Evolutionary conservation across 495 filamentous ascomycete species (phyloP).

Genomic region (Clohesyomyces aquaticus): DNA sequence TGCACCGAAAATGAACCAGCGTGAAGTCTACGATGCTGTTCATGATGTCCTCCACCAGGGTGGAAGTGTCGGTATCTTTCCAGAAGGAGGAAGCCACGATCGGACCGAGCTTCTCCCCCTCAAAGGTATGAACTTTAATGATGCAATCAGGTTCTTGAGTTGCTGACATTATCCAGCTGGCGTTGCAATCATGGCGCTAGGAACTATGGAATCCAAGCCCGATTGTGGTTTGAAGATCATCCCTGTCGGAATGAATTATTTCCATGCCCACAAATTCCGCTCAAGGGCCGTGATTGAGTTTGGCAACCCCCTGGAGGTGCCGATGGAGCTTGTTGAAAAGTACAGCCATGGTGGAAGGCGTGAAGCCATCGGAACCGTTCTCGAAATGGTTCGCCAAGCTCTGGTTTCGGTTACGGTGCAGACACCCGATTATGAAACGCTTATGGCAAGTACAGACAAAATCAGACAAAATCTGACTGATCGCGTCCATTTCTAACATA

Average conservation of each 20-base stretch:
- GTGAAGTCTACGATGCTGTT: slow-evolving; percentile 88
- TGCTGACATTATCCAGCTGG: slow-evolving; percentile 64
- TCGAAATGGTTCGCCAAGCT: slow-evolving; percentile 84
- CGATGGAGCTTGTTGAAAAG: slow-evolving; percentile 76
- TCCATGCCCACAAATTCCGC: slow-evolving; percentile 98
- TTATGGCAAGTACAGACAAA: slow-evolving; percentile 76
- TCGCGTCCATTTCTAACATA: slow-evolving; percentile 7
- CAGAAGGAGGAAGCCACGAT: slow-evolving; percentile 97
- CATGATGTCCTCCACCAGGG: slow-evolving; percentile 78
- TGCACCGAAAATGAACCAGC: slow-evolving; percentile 93
- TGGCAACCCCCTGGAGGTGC: slow-evolving; percentile 82
- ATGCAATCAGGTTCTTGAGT: background rate
- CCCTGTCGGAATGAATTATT: slow-evolving; percentile 99
- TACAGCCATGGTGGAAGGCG: slow-evolving; percentile 82
- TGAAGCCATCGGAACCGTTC: slow-evolving; percentile 76
- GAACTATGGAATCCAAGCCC: slow-evolving; percentile 84
- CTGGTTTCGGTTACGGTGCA: slow-evolving; percentile 90
- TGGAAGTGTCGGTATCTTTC: slow-evolving; percentile 95
- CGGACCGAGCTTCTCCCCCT: slow-evolving; percentile 89
- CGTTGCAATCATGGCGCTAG: slow-evolving; percentile 96
- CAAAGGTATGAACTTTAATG: slow-evolving; percentile 62
- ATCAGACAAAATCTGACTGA: background rate
- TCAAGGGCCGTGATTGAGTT: slow-evolving; percentile 97
- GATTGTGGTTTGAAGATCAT: slow-evolving; percentile 94
- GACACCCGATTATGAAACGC: slow-evolving; percentile 91